Evolutionary conservation across 2,329 filamentous ascomycete genomes (phyloP), one percentile per base, ranked within the genome.

Genomic region (Fusarium sp.): DNA sequence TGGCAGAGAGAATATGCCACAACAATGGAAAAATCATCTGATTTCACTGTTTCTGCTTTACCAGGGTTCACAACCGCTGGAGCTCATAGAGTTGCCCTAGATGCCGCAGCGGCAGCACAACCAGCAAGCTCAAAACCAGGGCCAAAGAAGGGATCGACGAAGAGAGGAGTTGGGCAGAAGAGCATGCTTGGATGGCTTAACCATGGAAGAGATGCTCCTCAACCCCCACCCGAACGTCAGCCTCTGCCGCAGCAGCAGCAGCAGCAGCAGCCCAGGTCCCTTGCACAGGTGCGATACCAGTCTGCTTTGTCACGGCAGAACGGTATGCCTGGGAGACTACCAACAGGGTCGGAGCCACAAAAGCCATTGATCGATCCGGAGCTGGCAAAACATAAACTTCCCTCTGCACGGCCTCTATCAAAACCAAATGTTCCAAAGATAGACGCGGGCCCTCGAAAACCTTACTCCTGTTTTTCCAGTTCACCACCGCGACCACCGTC

Each of bases 41-140:
- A 82, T 0, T 93, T 93, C 68, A 92, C 90, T 0, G 85, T 91
- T 60, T 85, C 88, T 10, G 84, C 85, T 35, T 81, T 89, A 14
- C 83, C 87, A 0, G 90, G 89, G 0, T 93, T 94, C 72, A 89
- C 89, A n/a, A 89, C 89, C 15, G 90, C 90, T 6, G 86, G 87
- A 15, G 83, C 87, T 26, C 90, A 91, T 73, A 87, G 86, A 59
- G 81, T 83, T 5, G 82, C 79, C 14, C 78, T 86, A 32, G 70
- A 78, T 18, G 71, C 30, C 18, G 48, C 77, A 13, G 28, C 77
- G n/a, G 69, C 72, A 41, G 62, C 74, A 15, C 78, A 75, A 41
- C 35, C 54, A 8, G 41, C 64, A 2, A 61, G 56, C 22, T 71
- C 75, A 24, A 78, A 79, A 35, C 45, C 67, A n/a, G 60, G 67